Conservation (phyloP, 2,329 filamentous ascomycete genomes). For the Teratosphaeria gauchensis region DNA sequence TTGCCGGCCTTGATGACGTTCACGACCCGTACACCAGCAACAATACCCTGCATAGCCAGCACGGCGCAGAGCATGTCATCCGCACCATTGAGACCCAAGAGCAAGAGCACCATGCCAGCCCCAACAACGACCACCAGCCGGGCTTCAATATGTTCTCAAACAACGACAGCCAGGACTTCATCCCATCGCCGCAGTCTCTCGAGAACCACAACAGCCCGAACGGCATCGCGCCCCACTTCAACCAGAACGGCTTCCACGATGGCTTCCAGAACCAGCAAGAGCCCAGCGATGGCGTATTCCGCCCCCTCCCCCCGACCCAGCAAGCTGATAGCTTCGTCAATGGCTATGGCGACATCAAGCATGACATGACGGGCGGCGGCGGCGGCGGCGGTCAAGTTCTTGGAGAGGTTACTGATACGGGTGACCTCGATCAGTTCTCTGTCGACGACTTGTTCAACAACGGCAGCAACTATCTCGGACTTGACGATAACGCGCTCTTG, state of each 20-base stretch:
- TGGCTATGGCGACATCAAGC: background rate
- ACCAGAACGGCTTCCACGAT: background rate
- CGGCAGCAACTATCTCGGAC: background rate
- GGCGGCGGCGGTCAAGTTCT: background rate
- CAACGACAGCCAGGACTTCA: background rate
- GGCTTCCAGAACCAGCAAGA: background rate
- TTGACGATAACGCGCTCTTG: background rate
- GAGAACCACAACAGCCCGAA: background rate
- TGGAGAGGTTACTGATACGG: background rate
- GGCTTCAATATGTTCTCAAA: background rate
- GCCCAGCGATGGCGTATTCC: background rate
- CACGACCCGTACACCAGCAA: background rate
- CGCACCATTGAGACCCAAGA: background rate
- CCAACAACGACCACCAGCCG: background rate
- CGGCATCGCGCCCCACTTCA: background rate
- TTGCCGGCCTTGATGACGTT: background rate
- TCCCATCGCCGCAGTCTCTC: background rate
- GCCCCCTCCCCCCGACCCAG: background rate
- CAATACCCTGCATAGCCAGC: background rate
- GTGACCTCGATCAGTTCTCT: background rate
- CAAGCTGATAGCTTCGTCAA: slow-evolving; percentile 2
- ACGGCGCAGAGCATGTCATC: background rate
- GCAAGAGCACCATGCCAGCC: background rate
- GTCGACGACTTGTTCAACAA: background rate
- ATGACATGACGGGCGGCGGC: background rate